A percentile compares a stretch with the other conserved stretches of the same genome.
Conservation (phyloP, 1,139 yeast genomes). For the Pneumocystis murina region DNA sequence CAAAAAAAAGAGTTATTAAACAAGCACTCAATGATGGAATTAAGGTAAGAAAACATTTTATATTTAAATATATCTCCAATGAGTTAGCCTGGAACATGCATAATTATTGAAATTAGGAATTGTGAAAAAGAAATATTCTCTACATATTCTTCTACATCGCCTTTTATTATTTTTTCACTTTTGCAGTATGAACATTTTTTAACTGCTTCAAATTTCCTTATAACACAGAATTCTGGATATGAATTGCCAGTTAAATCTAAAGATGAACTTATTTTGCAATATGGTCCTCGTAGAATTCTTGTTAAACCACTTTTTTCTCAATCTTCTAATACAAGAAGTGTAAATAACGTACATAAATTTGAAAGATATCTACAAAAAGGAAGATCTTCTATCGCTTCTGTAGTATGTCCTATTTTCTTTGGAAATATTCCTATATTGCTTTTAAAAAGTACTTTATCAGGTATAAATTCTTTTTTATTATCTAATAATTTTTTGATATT, state of each 20-base stretch:
- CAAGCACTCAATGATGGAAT: slow-evolving; percentile 40
- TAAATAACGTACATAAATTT: slow-evolving; percentile 76
- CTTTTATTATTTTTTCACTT: slow-evolving; percentile 57
- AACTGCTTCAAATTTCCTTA: slow-evolving; percentile 58
- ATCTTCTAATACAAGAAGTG: slow-evolving; percentile 37
- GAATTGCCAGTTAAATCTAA: slow-evolving; percentile 71
- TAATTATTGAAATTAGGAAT: slow-evolving; percentile 39
- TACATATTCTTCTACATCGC: slow-evolving; percentile 21
- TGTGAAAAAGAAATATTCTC: slow-evolving; percentile 39
- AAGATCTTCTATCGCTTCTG: slow-evolving; percentile 61
- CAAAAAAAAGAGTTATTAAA: slow-evolving; percentile 55
- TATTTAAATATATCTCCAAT: slow-evolving; percentile 21
- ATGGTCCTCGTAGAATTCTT: slow-evolving; percentile 82
- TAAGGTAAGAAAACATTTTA: slow-evolving; percentile 22
- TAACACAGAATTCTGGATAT: slow-evolving; percentile 79
- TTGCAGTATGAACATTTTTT: slow-evolving; percentile 75
- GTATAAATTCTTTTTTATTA: slow-evolving; percentile 52
- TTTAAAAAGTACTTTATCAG: slow-evolving; percentile 20
- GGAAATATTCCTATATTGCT: slow-evolving; percentile 38
- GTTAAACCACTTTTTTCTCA: slow-evolving; percentile 76
- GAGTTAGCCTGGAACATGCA: slow-evolving; percentile 45
- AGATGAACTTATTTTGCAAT: slow-evolving; percentile 68
- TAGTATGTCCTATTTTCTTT: slow-evolving; percentile 78
- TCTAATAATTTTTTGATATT: slow-evolving; percentile 25
- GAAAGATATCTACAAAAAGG: slow-evolving; percentile 77